Base-by-base conservation (phyloP, 768 basidiomycete species). In the Tephrocybe sp. region DNA sequence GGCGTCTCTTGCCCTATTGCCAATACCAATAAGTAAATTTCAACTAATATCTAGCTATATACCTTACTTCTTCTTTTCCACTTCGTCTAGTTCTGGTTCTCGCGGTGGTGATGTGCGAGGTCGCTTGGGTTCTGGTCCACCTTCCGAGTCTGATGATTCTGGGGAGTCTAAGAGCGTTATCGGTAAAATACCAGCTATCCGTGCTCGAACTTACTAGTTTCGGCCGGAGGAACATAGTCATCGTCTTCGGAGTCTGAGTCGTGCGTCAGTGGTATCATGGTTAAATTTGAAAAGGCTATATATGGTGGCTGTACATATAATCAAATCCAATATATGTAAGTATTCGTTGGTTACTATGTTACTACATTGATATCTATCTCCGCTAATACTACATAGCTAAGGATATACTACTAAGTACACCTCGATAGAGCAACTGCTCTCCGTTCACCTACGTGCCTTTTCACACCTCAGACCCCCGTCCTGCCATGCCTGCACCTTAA, bases 211-310 rank as follows among this genome's bases (percentile, higher is more conserved):
- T 8, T 54, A 79, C 70, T 72, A 55, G 68, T 68, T n/a, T 77
- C 69, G 21, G 60, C 68, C 18, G 73, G 71, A 17, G 86, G 88
- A 15, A 83, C 72, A 49, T 86, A 90, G 65, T 90, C 88, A 58
- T 86, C 85, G 53, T 85, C 80, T 59, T 86, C 86, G 20, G 83
- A 84, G 59, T 86, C 86, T 3, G 80, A 80, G 50, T 75, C 62
- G 25, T 38, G 32, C 17, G 38, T 38, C 25, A 37, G 44, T 21
- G 55, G 51, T 51, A 60, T 58, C 30, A 36, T 54, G 39, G 28
- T 30, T 12, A 30, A 30, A 12, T 5, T 6, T 30, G 5, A 12
- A 30, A 30, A 30, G 12, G n/a, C n/a, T n/a, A n/a, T n/a, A n/a
- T n/a, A n/a, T n/a, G n/a, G n/a, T n/a, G n/a, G n/a, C n/a, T n/a